Conservation (phyloP, 371 early-diverging fungal genomes). For the Mortierella sp. region DNA sequence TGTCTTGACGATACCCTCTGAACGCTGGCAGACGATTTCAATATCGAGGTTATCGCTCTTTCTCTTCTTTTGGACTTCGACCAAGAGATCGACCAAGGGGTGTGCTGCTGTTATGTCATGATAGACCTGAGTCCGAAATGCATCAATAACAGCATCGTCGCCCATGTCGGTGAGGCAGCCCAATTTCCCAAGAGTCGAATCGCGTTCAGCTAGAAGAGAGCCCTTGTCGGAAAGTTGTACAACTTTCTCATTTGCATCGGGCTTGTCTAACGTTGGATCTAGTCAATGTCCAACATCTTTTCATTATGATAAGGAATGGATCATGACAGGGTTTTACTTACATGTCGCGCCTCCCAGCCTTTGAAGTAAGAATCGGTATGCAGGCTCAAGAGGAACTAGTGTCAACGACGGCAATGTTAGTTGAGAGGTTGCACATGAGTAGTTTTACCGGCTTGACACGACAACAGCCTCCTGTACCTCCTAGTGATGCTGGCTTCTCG, state of each 20-base stretch:
- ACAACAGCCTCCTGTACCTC: too few relatives aligned
- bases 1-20: constrained; percentile 59
- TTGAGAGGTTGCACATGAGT: neutral
- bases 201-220: constrained; percentile 23
- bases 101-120: constrained; percentile 52
- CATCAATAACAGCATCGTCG: constrained; percentile 62
- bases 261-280: neutral
- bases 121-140: constrained; percentile 53
- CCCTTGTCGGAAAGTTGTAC: constrained; percentile 28
- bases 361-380: neutral
- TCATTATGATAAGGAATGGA: neutral
- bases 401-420: neutral
- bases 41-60: constrained; percentile 56
- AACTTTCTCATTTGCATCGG: constrained; percentile 16
- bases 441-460: too few relatives aligned
- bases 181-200: constrained; percentile 50
- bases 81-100: constrained; percentile 58
- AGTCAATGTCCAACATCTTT: neutral
- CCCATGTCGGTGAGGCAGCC: constrained; percentile 63
- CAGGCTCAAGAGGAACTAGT: neutral
- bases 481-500: constrained; percentile 1
- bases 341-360: constrained; percentile 7
- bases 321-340: neutral
- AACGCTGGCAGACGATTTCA: constrained; percentile 60
- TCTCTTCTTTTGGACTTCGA: constrained; percentile 52